These are phyloP conservation scores for Clohesyomyces aquaticus DNA, from an alignment of 495 filamentous ascomycete genomes.

Conservation along the genomic window DNA sequence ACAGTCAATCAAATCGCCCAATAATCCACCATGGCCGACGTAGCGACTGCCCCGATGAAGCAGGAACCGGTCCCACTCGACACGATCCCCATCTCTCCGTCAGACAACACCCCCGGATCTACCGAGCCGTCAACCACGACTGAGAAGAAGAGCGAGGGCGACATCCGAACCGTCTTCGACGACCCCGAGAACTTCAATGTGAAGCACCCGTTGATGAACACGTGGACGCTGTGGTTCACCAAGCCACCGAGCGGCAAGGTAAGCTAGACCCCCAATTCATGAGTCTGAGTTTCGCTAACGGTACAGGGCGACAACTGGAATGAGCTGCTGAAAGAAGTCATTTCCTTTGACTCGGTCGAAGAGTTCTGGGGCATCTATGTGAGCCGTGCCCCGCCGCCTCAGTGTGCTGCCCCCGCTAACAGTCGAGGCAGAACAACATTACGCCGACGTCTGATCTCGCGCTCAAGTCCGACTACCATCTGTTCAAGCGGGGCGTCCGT, in stretches of 20 bases:
- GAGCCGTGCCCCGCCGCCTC: constrained; percentile 51
- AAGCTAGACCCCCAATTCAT: constrained; percentile 33
- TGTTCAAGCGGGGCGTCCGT: constrained; percentile 96
- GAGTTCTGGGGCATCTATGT: constrained; percentile 99
- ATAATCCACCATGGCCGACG: constrained; percentile 38
- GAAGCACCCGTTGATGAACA: constrained; percentile 94
- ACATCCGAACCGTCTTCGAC: constrained; percentile 90
- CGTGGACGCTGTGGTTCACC: constrained; percentile 99
- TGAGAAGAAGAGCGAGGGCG: constrained; percentile 50
- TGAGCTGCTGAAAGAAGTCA: constrained; percentile 95
- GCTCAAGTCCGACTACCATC: constrained; percentile 97
- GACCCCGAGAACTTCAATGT: constrained; percentile 98
- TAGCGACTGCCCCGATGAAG: constrained; percentile 40
- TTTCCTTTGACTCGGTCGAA: constrained; percentile 96
- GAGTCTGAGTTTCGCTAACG: constrained; percentile 17
- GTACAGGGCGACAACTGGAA: constrained; percentile 96
- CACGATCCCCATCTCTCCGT: constrained; percentile 75
- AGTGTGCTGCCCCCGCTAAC: constrained; percentile 31
- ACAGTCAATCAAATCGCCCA: not conserved
- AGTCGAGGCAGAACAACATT: constrained; percentile 84
- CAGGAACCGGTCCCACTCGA: constrained; percentile 56
- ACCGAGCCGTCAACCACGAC: constrained; percentile 45
- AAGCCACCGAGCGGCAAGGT: constrained; percentile 98
- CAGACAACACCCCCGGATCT: constrained; percentile 50
- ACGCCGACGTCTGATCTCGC: constrained; percentile 91